A percentile compares a stretch with the other conserved stretches of the same genome.
Conservation (phyloP, 306 rosid genomes). For the Corylus avellana region DNA sequence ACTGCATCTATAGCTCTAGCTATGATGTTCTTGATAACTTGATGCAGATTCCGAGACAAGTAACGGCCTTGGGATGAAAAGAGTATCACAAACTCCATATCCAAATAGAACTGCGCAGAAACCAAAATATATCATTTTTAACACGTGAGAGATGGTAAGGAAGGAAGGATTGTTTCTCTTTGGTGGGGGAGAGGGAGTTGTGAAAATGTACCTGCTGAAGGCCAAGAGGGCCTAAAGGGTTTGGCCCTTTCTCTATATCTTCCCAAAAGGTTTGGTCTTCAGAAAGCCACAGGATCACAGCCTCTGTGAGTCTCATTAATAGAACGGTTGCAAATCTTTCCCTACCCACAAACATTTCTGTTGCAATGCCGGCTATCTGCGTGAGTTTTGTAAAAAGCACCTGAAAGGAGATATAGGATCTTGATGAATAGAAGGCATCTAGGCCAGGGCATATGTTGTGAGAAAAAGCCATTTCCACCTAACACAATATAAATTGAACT, state of each 20-base stretch:
- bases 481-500: not conserved
- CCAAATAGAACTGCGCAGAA: conserved; percentile 75
- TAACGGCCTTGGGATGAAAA: conserved; percentile 90
- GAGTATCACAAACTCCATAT: conserved; percentile 91
- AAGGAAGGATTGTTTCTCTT: conserved; percentile 2
- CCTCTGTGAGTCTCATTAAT: conserved; percentile 83
- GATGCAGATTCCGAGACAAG: conserved; percentile 79
- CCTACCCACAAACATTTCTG: conserved; percentile 84
- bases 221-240: conserved; percentile 79
- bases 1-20: conserved; percentile 71
- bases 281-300: conserved; percentile 82
- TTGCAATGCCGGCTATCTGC: conserved; percentile 55
- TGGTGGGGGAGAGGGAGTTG: not conserved
- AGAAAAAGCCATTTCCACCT: not conserved
- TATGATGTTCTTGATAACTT: conserved; percentile 73
- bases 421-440: not conserved
- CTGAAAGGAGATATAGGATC: conserved; percentile 37
- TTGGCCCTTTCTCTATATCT: conserved; percentile 63
- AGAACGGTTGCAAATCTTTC: conserved; percentile 85
- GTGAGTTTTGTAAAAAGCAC: conserved; percentile 63
- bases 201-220: conserved; percentile 75
- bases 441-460: not conserved
- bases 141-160: not conserved
- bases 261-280: conserved; percentile 92
- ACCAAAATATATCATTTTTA: not conserved